Evolutionary conservation across 352 stramenopile species (phyloP), one percentile per base, ranked within the genome.

Genomic region (Pythium aristosporum): DNA sequence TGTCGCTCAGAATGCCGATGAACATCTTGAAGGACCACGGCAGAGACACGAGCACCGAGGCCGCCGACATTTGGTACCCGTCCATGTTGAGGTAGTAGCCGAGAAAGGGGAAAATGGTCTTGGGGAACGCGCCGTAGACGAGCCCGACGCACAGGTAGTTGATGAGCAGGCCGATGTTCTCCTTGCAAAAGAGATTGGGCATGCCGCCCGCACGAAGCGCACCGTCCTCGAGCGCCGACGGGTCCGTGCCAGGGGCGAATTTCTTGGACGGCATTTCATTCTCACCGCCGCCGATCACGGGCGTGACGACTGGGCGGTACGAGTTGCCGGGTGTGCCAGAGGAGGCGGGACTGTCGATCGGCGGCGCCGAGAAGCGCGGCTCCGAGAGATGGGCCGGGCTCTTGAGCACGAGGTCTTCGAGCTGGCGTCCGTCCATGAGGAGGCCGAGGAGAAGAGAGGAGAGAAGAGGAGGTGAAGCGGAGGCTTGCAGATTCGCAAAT

Each of bases 371-470:
- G 56, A 46, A 63, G 23, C 56, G 56, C n/a, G 56, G 56, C 56
- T 63, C 56, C 30, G 56, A 63, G 56, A 63, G 42, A 28, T 54
- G 42, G 43, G 28, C 36, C 25, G 56, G 56, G 56, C 56, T 63
- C 56, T 63, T 63, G 44, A 63, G 56, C 56, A 63, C 32, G 25
- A 63, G 42, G 56, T 63, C 56, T 63, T 53, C 56, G 21, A 63
- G 44, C 30, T 63, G 56, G 42, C 56, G 56, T 42, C 56, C 42
- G 56, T 63, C 56, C 56, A 63, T 63, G 12, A 25, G 13, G 25
- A 37, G 10, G 36, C 6, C 25, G 25, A 21, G 6, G 16, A 46
- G 39, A 36, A 9, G 32, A 36, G 32, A 36, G 32, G 32, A 36
- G 32, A 36, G 32, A 9, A 9, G 32, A 16, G 39, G 39, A 20